Evolutionary conservation across 345 rosid species (phyloP).

Genomic region (Citropsis articulata): DNA sequence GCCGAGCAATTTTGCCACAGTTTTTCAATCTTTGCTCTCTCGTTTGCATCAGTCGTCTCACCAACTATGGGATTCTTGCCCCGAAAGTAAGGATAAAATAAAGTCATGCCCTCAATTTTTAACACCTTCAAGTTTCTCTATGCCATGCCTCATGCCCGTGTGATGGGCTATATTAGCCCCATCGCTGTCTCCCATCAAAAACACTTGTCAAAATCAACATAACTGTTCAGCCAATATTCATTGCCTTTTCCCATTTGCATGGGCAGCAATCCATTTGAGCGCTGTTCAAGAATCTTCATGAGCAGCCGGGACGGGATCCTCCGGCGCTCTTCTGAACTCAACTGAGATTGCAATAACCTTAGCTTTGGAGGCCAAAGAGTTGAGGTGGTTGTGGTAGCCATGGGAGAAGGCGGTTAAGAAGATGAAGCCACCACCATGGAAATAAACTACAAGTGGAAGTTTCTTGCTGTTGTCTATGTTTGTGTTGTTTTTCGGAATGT

Average conservation of each 20-base stretch:
- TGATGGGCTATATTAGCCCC: constrained; percentile 38
- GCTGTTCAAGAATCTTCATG: constrained; percentile 39
- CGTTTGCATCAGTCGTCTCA: neutral
- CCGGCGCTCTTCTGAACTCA: constrained; percentile 34
- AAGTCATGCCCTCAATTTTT: constrained; percentile 12
- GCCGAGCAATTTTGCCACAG: constrained; percentile 27
- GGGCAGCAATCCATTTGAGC: constrained; percentile 34
- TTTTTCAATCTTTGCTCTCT: neutral
- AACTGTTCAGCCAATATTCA: constrained; percentile 31
- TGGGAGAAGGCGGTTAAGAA: constrained; percentile 22
- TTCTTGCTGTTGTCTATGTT: constrained; percentile 11
- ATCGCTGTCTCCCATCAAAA: constrained; percentile 37
- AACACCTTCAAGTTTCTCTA: constrained; percentile 13
- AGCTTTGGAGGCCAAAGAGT: constrained; percentile 23
- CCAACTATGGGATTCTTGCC: constrained; percentile 25
- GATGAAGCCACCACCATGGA: constrained; percentile 40
- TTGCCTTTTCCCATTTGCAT: constrained; percentile 22
- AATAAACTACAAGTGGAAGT: constrained; percentile 39
- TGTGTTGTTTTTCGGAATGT: constrained; percentile 27
- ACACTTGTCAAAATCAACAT: constrained; percentile 26
- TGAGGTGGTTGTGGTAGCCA: constrained; percentile 29
- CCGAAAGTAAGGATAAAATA: constrained; percentile 30
- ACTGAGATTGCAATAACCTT: constrained; percentile 27
- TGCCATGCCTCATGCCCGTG: constrained; percentile 22
- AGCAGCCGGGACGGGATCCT: constrained; percentile 30